These are phyloP conservation scores for Tardiomyces blankii DNA, from an alignment of 1,139 yeast species.

Conservation along the genomic window DNA sequence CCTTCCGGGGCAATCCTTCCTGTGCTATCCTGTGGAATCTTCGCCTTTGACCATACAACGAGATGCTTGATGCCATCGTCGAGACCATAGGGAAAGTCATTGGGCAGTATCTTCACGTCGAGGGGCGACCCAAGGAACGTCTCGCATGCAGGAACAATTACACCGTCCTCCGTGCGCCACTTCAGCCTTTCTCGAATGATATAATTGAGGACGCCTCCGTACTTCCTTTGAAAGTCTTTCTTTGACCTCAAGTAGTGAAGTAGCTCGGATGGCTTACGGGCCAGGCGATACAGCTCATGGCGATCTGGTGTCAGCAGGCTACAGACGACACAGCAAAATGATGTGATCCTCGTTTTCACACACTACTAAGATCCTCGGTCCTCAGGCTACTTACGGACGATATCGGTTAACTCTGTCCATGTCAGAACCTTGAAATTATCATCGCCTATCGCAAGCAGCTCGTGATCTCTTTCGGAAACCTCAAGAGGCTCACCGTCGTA, in stretches of 20 bases:
- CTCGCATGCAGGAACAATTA: constrained; percentile 6
- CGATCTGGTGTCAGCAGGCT: neutral
- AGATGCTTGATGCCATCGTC: constrained; percentile 27
- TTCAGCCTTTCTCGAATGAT: constrained; percentile 20
- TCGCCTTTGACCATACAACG: constrained; percentile 31
- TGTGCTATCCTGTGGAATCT: constrained; percentile 20
- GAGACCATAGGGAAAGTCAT: constrained; percentile 32
- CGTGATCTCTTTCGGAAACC: constrained; percentile 12
- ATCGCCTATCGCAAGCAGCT: constrained; percentile 13
- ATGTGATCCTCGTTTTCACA: no score
- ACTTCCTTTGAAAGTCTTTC: constrained; percentile 11
- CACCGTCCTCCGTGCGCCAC: constrained; percentile 15
- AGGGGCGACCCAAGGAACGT: constrained; percentile 15
- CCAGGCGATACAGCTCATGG: constrained; percentile 19
- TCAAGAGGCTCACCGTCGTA: neutral
- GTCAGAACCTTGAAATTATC: constrained; percentile 13
- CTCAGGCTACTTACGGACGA: constrained; percentile 8
- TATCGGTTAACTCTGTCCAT: constrained; percentile 20
- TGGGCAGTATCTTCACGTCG: constrained; percentile 27
- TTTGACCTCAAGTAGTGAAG: constrained; percentile 24
- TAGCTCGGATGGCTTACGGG: constrained; percentile 25
- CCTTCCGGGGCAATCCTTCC: constrained; percentile 21
- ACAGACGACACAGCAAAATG: neutral
- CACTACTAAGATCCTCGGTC: no score
- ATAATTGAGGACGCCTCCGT: constrained; percentile 24